A percentile compares a stretch with the other conserved stretches of the same genome.
These are phyloP conservation scores for Przewalskia tangutica DNA, from an alignment of 257 asterid genomes.

Conservation along the genomic window DNA sequence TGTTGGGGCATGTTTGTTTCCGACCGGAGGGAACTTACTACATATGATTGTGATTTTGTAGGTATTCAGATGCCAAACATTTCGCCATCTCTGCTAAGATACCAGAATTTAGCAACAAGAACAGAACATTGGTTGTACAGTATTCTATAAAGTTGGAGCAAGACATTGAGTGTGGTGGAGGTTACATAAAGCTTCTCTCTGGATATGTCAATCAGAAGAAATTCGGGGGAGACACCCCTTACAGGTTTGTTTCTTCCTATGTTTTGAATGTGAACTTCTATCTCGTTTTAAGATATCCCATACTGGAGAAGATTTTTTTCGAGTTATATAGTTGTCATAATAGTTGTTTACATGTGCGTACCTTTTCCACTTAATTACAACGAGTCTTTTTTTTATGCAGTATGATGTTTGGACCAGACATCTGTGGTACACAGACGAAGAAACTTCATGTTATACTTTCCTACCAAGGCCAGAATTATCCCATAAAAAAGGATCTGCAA, in stretches of 20 bases:
- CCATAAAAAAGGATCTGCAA: constrained; percentile 22
- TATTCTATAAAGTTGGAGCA: constrained; percentile 87
- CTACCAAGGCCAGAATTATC: constrained; percentile 30
- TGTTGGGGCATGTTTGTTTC: not conserved
- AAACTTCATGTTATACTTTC: constrained; percentile 30
- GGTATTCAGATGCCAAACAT: constrained; percentile 91
- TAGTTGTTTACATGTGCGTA: not conserved
- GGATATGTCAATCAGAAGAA: constrained; percentile 94
- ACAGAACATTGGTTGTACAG: constrained; percentile 79
- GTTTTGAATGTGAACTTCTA: not conserved
- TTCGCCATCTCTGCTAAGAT: constrained; percentile 88
- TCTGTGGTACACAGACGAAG: constrained; percentile 68
- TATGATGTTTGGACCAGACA: constrained; percentile 94
- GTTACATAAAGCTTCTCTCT: constrained; percentile 85
- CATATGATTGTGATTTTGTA: constrained; percentile 18
- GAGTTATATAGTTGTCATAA: not conserved
- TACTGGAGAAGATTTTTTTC: not conserved
- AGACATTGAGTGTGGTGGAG: constrained; percentile 98
- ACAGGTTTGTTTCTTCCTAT: constrained; percentile 41
- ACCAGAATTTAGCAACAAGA: constrained; percentile 86
- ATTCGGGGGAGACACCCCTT: constrained; percentile 97
- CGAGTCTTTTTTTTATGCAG: constrained; percentile 35
- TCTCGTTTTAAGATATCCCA: not conserved
- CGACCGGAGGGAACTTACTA: not conserved
- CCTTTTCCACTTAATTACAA: not conserved